Percentiles rank a stretch among this genome's conserved stretches.
phyloP scores from a whole-genome alignment of 1,284 basidiomycete species.

The Phellopilus nigrolimitatus region DNA sequence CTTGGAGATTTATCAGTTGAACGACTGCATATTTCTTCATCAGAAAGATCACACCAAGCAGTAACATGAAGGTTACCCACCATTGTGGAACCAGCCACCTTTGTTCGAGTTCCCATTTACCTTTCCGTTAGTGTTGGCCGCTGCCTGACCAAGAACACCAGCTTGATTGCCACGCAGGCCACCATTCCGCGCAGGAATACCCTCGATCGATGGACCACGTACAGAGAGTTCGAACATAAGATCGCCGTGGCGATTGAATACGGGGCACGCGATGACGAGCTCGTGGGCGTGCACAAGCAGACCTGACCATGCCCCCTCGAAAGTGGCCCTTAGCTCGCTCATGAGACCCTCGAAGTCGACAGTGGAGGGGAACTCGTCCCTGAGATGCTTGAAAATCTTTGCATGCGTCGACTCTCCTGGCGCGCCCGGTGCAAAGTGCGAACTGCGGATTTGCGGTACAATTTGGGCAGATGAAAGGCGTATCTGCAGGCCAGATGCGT shows the following conservation, averaged over 20 bases:
- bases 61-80: too few relatives aligned
- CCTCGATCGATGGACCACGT: too few relatives aligned
- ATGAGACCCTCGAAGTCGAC: slow-evolving; percentile 26
- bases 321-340: slow-evolving; percentile 26
- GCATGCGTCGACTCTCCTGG: slow-evolving; percentile 20
- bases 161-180: too few relatives aligned
- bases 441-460: slow-evolving; percentile 2
- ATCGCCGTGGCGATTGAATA: slow-evolving; percentile 31
- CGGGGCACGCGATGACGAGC: slow-evolving; percentile 29
- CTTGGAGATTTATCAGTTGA: too few relatives aligned
- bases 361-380: slow-evolving; percentile 23
- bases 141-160: too few relatives aligned
- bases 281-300: slow-evolving; percentile 26
- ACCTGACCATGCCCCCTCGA: slow-evolving; percentile 31
- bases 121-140: too few relatives aligned
- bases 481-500: slow-evolving; percentile 4
- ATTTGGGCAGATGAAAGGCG: not conserved
- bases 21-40: too few relatives aligned
- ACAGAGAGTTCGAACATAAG: slow-evolving; percentile 29
- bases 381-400: slow-evolving; percentile 21
- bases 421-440: slow-evolving; percentile 13
- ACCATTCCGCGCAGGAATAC: too few relatives aligned
- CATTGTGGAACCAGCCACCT: too few relatives aligned
- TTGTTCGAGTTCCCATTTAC: too few relatives aligned
- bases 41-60: too few relatives aligned